These are phyloP conservation scores for Lipomyces orientalis DNA, from an alignment of 805 yeast genomes.

Conservation along the genomic window DNA sequence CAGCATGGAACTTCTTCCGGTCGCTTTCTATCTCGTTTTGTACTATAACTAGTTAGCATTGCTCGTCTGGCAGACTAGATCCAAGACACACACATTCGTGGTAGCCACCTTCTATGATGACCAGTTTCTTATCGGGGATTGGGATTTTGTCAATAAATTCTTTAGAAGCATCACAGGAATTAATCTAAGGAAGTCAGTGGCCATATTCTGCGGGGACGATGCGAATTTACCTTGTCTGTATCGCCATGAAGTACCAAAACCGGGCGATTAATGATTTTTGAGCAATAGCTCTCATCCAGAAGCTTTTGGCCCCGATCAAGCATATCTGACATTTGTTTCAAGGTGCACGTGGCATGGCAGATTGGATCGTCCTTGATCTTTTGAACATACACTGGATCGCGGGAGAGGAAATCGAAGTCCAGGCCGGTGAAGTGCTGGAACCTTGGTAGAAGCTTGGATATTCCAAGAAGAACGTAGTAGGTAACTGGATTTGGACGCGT, in stretches of 20 bases:
- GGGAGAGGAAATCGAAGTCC: conserved; percentile 40
- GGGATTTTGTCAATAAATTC: conserved; percentile 38
- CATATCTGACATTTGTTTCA: conserved; percentile 45
- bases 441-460: conserved; percentile 42
- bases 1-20: conserved; percentile 10
- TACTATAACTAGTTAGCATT: conserved; percentile 1
- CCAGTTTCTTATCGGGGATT: conserved; percentile 37
- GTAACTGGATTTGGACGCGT: conserved; percentile 40
- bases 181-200: conserved; percentile 7
- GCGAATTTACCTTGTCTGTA: conserved; percentile 35
- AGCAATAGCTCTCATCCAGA: conserved; percentile 41
- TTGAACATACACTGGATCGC: conserved; percentile 41
- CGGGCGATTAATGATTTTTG: conserved; percentile 46
- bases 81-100: conserved; percentile 36
- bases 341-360: conserved; percentile 42
- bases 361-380: conserved; percentile 41
- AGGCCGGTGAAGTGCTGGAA: conserved; percentile 39
- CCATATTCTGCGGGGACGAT: no score
- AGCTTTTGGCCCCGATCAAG: conserved; percentile 45
- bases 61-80: background rate
- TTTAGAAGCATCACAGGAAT: conserved; percentile 34
- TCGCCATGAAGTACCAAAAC: conserved; percentile 45
- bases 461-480: conserved; percentile 39
- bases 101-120: conserved; percentile 36
- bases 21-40: conserved; percentile 15